These are phyloP conservation scores for Pelargonium citronellum DNA, from an alignment of 441 rosid species.

Conservation along the genomic window DNA sequence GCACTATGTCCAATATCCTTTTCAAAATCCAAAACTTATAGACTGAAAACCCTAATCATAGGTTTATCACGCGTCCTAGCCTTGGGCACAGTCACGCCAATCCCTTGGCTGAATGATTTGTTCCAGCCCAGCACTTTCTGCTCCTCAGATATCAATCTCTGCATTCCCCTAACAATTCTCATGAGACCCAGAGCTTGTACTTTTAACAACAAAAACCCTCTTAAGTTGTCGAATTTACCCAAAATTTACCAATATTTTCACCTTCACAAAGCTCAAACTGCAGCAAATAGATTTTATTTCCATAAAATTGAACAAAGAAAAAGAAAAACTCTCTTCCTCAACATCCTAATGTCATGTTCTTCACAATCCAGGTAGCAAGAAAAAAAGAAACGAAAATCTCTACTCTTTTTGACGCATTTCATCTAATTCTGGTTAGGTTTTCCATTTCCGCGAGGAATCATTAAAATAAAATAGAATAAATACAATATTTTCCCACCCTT, in stretches of 20 bases:
- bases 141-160: conserved; percentile 67
- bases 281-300: conserved; percentile 37
- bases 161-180: conserved; percentile 99
- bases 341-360: conserved; percentile 11
- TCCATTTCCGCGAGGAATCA: background rate
- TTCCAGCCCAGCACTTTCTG: conserved; percentile 66
- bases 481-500: background rate
- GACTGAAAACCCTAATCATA: conserved; percentile 33
- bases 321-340: conserved; percentile 7
- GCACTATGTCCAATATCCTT: conserved; percentile 14
- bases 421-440: background rate
- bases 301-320: conserved; percentile 23
- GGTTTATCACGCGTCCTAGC: conserved; percentile 83
- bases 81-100: conserved; percentile 70
- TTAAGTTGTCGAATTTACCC: conserved; percentile 42
- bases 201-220: conserved; percentile 57
- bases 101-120: conserved; percentile 75
- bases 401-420: background rate
- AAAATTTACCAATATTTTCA: conserved; percentile 30
- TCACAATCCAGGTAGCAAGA: background rate
- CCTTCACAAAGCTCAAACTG: conserved; percentile 51
- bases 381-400: no score
- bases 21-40: conserved; percentile 34
- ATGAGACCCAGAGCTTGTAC: conserved; percentile 69
- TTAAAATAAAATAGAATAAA: background rate